phyloP scores from a whole-genome alignment of 2,329 filamentous ascomycete species.

The Pseudogymnoascus sp. region DNA sequence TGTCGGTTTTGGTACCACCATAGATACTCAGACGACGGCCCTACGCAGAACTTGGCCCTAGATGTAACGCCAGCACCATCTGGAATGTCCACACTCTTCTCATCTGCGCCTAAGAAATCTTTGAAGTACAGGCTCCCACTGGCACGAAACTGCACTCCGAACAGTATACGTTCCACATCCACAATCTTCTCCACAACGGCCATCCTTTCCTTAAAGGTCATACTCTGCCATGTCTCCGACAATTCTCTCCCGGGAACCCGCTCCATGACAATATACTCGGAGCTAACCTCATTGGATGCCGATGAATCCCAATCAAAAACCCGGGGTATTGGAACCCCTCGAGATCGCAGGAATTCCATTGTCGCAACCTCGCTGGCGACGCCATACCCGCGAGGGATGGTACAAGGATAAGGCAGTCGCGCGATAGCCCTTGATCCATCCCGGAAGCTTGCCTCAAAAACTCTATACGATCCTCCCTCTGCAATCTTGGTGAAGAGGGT shows the following conservation, averaged over 20 bases:
- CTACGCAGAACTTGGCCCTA: slow-evolving; percentile 15
- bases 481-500: slow-evolving; percentile 22
- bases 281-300: slow-evolving; percentile 25
- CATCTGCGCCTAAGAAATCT: slow-evolving; percentile 14
- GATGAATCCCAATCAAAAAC: slow-evolving; percentile 29
- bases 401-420: slow-evolving; percentile 18
- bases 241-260: slow-evolving; percentile 29
- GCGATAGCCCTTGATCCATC: slow-evolving; percentile 16
- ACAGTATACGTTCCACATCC: slow-evolving; percentile 17
- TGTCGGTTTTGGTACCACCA: slow-evolving; percentile 19
- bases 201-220: slow-evolving; percentile 19
- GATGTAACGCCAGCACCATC: background rate
- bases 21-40: slow-evolving; percentile 19
- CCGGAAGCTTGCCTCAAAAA: slow-evolving; percentile 22
- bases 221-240: slow-evolving; percentile 18
- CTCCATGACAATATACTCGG: slow-evolving; percentile 35
- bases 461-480: slow-evolving; percentile 24
- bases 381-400: slow-evolving; percentile 15
- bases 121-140: slow-evolving; percentile 19
- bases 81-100: slow-evolving; percentile 17
- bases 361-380: slow-evolving; percentile 19
- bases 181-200: slow-evolving; percentile 17
- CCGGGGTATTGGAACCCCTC: slow-evolving; percentile 20
- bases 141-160: slow-evolving; percentile 16
- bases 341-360: slow-evolving; percentile 18